Conservation (phyloP, 192 early-diverging fungal species). For the Linnemannia exigua region DNA sequence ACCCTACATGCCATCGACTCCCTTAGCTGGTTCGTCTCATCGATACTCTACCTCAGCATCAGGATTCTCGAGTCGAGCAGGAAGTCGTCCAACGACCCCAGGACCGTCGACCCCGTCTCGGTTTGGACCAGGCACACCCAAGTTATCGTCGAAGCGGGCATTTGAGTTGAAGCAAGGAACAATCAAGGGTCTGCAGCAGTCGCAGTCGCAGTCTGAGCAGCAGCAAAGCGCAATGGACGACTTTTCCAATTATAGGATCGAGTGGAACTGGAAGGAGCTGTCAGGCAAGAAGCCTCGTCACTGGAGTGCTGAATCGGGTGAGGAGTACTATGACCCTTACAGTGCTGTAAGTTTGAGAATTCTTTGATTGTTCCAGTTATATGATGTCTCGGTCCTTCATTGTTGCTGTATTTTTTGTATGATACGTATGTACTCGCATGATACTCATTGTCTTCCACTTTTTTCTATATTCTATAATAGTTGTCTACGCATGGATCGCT, state of each 20-base stretch:
- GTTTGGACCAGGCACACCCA: slow-evolving; percentile 47
- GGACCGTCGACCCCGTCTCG: slow-evolving; percentile 43
- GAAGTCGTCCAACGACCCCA: slow-evolving; percentile 49
- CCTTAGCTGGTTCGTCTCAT: slow-evolving; percentile 8
- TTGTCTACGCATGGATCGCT: slow-evolving; percentile 45
- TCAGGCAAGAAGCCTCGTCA: slow-evolving; percentile 53
- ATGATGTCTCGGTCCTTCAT: not conserved
- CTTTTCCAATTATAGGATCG: slow-evolving; percentile 54
- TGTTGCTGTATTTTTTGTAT: too few relatives aligned
- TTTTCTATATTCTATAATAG: slow-evolving; percentile 1
- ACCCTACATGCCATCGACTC: slow-evolving; percentile 54
- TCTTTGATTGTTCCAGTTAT: not conserved
- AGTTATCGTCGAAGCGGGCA: slow-evolving; percentile 22
- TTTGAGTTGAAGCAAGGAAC: slow-evolving; percentile 23
- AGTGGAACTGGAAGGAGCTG: slow-evolving; percentile 57
- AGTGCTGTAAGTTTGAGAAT: slow-evolving; percentile 53
- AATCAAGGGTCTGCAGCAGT: not conserved
- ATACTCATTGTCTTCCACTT: not conserved
- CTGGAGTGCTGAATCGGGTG: slow-evolving; percentile 47
- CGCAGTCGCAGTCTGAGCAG: not conserved
- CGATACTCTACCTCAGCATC: slow-evolving; percentile 19
- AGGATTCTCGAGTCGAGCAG: slow-evolving; percentile 45
- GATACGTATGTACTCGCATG: too few relatives aligned
- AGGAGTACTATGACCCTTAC: slow-evolving; percentile 54
- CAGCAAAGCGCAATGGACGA: slow-evolving; percentile 19